phyloP scores from a whole-genome alignment of 306 rosid species.

The Vicia faba region DNA sequence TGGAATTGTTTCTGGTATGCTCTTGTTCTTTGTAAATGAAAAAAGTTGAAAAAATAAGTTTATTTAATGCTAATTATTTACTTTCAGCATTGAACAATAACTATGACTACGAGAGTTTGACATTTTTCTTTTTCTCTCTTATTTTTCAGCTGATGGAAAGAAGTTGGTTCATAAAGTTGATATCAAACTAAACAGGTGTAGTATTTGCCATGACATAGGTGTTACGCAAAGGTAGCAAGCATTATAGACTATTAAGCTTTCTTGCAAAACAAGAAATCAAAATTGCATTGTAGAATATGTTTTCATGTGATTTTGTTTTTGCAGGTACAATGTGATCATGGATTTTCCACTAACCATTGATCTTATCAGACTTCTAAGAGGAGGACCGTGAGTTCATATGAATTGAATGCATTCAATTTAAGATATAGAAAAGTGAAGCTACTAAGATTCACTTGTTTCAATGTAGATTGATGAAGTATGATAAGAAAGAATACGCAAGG shows the following conservation, averaged over 20 bases:
- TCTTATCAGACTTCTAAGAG: constrained; percentile 51
- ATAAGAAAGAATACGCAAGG: constrained; percentile 55
- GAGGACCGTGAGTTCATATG: constrained; percentile 63
- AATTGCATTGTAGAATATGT: constrained; percentile 1
- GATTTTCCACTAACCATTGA: constrained; percentile 70
- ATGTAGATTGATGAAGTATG: constrained; percentile 54
- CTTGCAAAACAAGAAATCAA: no score
- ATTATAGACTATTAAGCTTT: neutral
- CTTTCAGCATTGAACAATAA: no score
- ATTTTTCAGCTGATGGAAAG: constrained; percentile 78
- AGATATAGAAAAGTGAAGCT: neutral
- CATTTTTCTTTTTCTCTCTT: no score
- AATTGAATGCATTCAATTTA: neutral
- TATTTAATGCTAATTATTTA: no score
- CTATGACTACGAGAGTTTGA: no score
- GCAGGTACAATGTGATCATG: constrained; percentile 70
- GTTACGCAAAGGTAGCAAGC: constrained; percentile 61
- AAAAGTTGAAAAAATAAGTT: neutral
- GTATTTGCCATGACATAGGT: constrained; percentile 66
- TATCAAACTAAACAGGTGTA: constrained; percentile 53
- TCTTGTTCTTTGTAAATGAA: neutral
- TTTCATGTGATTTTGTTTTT: constrained; percentile 1
- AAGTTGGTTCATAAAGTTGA: constrained; percentile 61
- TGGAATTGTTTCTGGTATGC: constrained; percentile 73
- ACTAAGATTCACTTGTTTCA: constrained; percentile 1